Evolutionary conservation across 108 stramenopile genomes (phyloP), one percentile per base, ranked within the genome.

Genomic region (Cyclotella sp.): DNA sequence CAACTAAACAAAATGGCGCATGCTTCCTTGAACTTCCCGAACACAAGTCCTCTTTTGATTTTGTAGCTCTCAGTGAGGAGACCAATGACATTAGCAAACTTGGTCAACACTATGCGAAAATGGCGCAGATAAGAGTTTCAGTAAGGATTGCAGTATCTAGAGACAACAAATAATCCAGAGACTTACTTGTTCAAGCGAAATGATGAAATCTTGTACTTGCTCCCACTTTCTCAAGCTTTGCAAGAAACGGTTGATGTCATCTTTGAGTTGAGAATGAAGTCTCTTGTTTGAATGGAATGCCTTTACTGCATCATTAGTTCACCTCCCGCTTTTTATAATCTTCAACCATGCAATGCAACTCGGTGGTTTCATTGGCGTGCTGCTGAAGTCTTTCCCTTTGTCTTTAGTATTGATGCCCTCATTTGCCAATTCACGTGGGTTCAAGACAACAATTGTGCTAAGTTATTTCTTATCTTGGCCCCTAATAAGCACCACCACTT

Each of bases 61-160:
- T 88, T 88, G 54, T 85, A 83, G 19, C 86, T 89, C 59, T 87
- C 84, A 15, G 86, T 89, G 55, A 89, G 72, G 44, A 84, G 78
- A 3, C 86, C 86, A 42, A 85, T 88, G 19, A 57, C 59, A 45
- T 84, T 86, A 2, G 85, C 84, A 77, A 88, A 88, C 64, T 34
- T 28, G 34, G n/a, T 11, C 18, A 40, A 63, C 9, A 8, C 14
- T 11, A 59, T 59, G 13, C n/a, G n/a, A 6, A 21, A 14, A 29
- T 7, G 22, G 19, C 3, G 29, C 28, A 15, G 13, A 2, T 26
- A 27, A 7, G 27, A 58, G 22, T 16, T 21, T 16, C 13, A 58
- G 15, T 27, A 3, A 26, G 19, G 9, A 58, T 58, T 21, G 22
- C 5, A 58, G 15, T 6, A 22, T 34, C 6, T 7, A 21, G 27